Evolutionary conservation across 768 basidiomycete genomes (phyloP), one percentile per base, ranked within the genome.

Genomic region (Calvatia gigantea): DNA sequence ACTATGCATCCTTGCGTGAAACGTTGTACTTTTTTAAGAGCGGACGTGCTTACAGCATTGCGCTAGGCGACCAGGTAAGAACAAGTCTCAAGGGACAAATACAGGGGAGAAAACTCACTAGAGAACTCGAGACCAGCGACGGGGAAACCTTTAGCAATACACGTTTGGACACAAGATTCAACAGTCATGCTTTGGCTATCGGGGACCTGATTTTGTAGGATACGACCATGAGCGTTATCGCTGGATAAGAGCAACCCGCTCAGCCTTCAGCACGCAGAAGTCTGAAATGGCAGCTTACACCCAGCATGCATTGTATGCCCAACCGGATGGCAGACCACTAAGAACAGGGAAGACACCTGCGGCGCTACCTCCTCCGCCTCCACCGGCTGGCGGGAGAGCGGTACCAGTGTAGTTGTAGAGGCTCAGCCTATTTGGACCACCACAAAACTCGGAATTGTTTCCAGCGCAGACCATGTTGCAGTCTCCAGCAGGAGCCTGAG

Each of bases 61-160:
- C 57, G 69, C 73, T 63, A 33, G 19, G 46, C 11, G 48, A 28
- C 4, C 9, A 11, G 19, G 11, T 57, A 58, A 28, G 14, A 43
- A 29, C 9, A 14, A 6, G 39, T 19, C 6, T n/a, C n/a, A 1
- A 28, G 14, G 32, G 29, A 38, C 17, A 47, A 54, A 53, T 6
- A 27, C 35, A 27, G n/a, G n/a, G n/a, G 37, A 42, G 5, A 44
- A 11, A 2, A 75, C 79, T 62, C 60, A 84, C 83, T 67, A 42
- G 77, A 67, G 56, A 78, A 94, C 67, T 94, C 91, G 37, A 81
- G 72, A 14, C 83, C 91, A 4, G 89, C 89, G 39, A 90, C 62
- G 0, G 84, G 81, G 69, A 77, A 90, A 56, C 82, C 81, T 58
- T 74, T 71, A 2, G 72, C 63, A 0, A 62, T 62, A 67, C 93